These are phyloP conservation scores for Pythium aristosporum DNA, from an alignment of 352 stramenopile species.

Conservation along the genomic window DNA sequence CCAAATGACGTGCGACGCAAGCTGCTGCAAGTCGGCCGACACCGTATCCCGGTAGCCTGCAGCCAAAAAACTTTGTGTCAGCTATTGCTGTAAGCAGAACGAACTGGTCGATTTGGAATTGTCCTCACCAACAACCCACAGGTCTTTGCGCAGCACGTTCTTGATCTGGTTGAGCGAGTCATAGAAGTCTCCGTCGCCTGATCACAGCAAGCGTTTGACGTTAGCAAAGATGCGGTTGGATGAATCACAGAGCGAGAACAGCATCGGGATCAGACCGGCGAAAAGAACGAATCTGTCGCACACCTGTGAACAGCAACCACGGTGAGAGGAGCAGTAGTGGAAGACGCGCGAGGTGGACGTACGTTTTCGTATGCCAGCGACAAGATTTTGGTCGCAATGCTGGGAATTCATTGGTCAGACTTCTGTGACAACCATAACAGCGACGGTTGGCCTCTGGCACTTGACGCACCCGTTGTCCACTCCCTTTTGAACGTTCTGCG, in stretches of 20 bases:
- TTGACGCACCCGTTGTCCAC: slow-evolving; percentile 81
- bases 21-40: slow-evolving; percentile 75
- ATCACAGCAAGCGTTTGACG: background rate
- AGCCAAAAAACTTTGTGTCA: background rate
- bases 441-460: background rate
- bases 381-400: slow-evolving; percentile 86
- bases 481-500: slow-evolving; percentile 81
- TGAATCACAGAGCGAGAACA: background rate
- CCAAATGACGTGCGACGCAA: slow-evolving; percentile 76
- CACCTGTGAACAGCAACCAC: slow-evolving; percentile 38
- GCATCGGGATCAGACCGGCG: slow-evolving; percentile 42
- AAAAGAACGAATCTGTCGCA: slow-evolving; percentile 83
- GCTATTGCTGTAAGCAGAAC: background rate
- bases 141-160: slow-evolving; percentile 81
- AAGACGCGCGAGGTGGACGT: slow-evolving; percentile 12
- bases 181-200: slow-evolving; percentile 86
- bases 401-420: slow-evolving; percentile 16
- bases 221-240: background rate
- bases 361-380: slow-evolving; percentile 86
- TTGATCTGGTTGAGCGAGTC: slow-evolving; percentile 79
- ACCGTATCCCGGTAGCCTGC: slow-evolving; percentile 69
- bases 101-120: background rate
- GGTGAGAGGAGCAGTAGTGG: background rate
- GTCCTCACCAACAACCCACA: slow-evolving; percentile 79
- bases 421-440: background rate